Evolutionary conservation across 805 yeast genomes (phyloP).

Genomic region (Isabelozyma gotoi): DNA sequence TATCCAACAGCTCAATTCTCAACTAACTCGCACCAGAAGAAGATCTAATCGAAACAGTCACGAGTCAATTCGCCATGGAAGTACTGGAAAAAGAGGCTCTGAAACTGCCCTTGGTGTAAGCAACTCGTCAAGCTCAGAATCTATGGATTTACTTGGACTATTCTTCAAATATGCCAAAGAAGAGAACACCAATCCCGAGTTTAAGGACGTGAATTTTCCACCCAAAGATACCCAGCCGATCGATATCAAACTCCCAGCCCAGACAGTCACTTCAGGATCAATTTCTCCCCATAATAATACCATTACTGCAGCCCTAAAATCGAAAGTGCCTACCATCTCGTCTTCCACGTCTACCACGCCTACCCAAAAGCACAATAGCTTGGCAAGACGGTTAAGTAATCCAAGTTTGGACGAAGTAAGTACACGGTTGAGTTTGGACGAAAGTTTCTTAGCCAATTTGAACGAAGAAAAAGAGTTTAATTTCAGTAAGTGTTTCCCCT

Average conservation of each 20-base stretch:
- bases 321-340: neutral
- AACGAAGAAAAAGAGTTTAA: constrained; percentile 56
- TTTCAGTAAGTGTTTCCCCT: constrained; percentile 81
- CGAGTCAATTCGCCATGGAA: neutral
- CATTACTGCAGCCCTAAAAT: neutral
- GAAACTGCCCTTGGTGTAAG: neutral
- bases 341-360: neutral
- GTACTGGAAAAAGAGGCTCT: too few species aligned
- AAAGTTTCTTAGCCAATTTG: constrained; percentile 16
- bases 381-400: neutral
- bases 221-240: neutral
- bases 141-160: constrained; percentile 32
- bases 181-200: constrained; percentile 14
- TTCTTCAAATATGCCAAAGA: constrained; percentile 43
- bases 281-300: neutral
- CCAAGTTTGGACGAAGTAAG: neutral
- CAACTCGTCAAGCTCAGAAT: constrained; percentile 8
- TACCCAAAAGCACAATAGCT: neutral
- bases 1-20: constrained; percentile 16
- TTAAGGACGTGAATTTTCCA: neutral
- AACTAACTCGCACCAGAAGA: neutral
- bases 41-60: constrained; percentile 1
- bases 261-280: neutral
- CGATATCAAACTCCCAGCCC: neutral
- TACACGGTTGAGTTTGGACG: constrained; percentile 10